These are phyloP conservation scores for Sugiyamaella lignohabitans DNA, from an alignment of 805 yeast genomes.

Conservation along the genomic window DNA sequence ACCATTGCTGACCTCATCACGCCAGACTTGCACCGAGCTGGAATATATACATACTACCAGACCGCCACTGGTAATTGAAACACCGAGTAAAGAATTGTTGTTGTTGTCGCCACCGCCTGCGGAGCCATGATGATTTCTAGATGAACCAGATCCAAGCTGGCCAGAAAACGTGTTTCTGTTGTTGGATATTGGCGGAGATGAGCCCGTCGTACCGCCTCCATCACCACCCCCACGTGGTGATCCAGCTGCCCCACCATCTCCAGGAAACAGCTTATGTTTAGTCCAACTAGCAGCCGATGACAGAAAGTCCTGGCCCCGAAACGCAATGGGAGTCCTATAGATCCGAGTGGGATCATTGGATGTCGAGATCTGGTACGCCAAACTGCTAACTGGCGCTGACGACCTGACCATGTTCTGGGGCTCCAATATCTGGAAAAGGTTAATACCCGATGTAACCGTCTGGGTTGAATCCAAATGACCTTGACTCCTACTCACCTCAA, in stretches of 20 bases:
- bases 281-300: constrained; percentile 22
- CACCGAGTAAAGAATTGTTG: too few relatives aligned
- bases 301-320: constrained; percentile 15
- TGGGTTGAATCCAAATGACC: too few relatives aligned
- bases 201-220: neutral
- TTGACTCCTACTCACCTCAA: too few relatives aligned
- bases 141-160: too few relatives aligned
- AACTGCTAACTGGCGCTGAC: constrained; percentile 5
- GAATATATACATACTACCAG: neutral
- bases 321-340: constrained; percentile 13
- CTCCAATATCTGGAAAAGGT: too few relatives aligned
- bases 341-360: constrained; percentile 12
- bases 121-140: too few relatives aligned
- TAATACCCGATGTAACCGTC: too few relatives aligned
- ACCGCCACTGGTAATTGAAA: neutral
- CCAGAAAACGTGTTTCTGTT: too few relatives aligned
- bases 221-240: too few relatives aligned
- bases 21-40: neutral
- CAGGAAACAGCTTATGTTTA: constrained; percentile 14
- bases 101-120: too few relatives aligned
- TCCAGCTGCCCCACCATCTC: neutral
- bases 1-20: neutral
- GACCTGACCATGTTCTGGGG: neutral
- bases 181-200: neutral
- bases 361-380: constrained; percentile 1